Conservation (phyloP, 2,329 filamentous ascomycete genomes). For the Diaporthe helianthi region DNA sequence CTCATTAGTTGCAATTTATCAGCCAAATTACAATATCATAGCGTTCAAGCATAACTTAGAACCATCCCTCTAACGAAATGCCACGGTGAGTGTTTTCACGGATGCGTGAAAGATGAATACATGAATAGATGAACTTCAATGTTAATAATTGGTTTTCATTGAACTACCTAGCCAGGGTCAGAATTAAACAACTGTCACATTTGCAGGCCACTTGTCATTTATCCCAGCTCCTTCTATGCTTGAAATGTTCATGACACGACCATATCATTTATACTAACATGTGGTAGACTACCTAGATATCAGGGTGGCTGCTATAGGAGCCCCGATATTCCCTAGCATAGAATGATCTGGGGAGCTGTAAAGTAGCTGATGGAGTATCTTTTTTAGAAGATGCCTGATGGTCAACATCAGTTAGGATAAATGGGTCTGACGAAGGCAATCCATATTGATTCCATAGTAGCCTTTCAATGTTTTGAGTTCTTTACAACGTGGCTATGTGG, state of each 20-base stretch:
- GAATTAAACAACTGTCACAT: no score
- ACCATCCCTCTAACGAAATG: neutral
- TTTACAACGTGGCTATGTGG: neutral
- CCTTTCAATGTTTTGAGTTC: no score
- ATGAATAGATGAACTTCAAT: neutral
- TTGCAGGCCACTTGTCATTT: no score
- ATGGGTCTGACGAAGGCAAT: no score
- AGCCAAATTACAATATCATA: neutral
- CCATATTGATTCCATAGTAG: no score
- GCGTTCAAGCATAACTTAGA: neutral
- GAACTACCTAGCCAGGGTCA: neutral
- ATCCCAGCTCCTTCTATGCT: neutral
- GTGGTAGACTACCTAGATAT: neutral
- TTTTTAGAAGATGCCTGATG: neutral
- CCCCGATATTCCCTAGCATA: no score
- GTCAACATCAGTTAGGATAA: neutral
- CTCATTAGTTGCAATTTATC: neutral
- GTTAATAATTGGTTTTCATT: no score
- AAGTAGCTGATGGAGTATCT: no score
- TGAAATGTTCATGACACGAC: neutral
- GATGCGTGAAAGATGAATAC: neutral
- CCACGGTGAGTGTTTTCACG: neutral
- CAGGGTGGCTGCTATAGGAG: no score
- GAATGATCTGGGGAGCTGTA: no score
- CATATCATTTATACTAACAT: neutral